Evolutionary conservation across 2,329 filamentous ascomycete species (phyloP), one percentile per base, ranked within the genome.

Genomic region (Paracamarosporium sp.): DNA sequence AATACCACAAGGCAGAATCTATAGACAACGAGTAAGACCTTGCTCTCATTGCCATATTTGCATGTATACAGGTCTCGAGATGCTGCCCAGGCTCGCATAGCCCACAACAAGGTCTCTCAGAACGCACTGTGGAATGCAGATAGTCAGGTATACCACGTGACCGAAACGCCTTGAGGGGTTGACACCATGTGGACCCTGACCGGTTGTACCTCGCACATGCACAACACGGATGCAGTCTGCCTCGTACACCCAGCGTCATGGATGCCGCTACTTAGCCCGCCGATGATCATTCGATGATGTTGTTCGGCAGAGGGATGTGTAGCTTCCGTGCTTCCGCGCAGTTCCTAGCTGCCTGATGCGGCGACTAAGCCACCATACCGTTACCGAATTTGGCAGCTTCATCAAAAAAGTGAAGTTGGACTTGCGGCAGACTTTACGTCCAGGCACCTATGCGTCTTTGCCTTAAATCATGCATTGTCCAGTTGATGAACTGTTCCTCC

Each of bases 1-100:
- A 52, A n/a, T n/a, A 12, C 11, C 12, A 48, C 65, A 27, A 65
- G 60, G 50, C 57, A 66, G 61, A 66, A 65, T 56, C 51, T 68
- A 51, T 68, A 58, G 22, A 36, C 20, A 30, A 20, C 36, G 59
- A 45, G 7, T 28, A 27, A 20, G 30, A 36, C 24, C 30, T 17
- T 7, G n/a, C 5, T 46, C 15, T 17, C 25, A 30, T 31, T 31
- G 17, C 17, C 36, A 40, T 22, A 3, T 22, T 40, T 17, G 17
- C n/a, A 7, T 17, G 9, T 38, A 17, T 3, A 22, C 6, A 11
- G 22, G 36, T 17, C 17, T 20, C 22, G 5, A 40, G n/a, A 40
- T 40, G 17, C 36, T 17, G 12, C 17, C 17, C 5, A 11, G 36
- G 12, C 22, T 12, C n/a, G 36, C 36, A 40, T 6, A 9, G 13